Percentiles rank a stretch among this genome's conserved stretches.
Conservation (phyloP, 2,329 filamentous ascomycete species). For the Trichoderma afroharzianum region DNA sequence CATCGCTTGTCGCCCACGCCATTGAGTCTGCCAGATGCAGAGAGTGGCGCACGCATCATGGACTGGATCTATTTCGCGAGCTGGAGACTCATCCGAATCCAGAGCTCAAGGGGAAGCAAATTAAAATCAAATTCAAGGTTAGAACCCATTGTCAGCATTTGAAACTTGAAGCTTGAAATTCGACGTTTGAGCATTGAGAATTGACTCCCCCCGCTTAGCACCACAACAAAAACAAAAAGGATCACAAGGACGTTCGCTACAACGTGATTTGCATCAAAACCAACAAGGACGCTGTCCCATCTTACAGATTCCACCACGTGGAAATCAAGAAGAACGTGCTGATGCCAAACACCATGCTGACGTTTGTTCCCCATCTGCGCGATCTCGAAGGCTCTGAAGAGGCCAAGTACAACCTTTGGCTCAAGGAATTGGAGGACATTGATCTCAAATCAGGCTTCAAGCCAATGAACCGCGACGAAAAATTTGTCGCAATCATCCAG, state of each 20-base stretch:
- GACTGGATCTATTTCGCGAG: slow-evolving; percentile 46
- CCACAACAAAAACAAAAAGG: slow-evolving; percentile 42
- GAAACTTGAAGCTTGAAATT: neutral
- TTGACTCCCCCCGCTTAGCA: slow-evolving; percentile 35
- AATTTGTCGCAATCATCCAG: slow-evolving; percentile 45
- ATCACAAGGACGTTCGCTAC: slow-evolving; percentile 41
- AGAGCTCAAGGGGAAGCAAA: slow-evolving; percentile 37
- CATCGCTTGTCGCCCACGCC: slow-evolving; percentile 42
- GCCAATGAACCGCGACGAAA: slow-evolving; percentile 50
- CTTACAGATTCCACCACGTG: slow-evolving; percentile 57
- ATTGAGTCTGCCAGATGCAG: slow-evolving; percentile 43
- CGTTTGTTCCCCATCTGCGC: slow-evolving; percentile 56
- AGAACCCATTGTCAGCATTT: slow-evolving; percentile 15
- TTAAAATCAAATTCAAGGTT: slow-evolving; percentile 52
- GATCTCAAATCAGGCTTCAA: slow-evolving; percentile 57
- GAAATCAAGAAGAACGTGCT: slow-evolving; percentile 58
- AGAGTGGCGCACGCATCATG: slow-evolving; percentile 39
- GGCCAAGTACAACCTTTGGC: slow-evolving; percentile 52
- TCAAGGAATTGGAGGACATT: slow-evolving; percentile 55
- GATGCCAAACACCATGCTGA: slow-evolving; percentile 57
- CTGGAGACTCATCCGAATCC: slow-evolving; percentile 37
- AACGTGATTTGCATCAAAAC: slow-evolving; percentile 46
- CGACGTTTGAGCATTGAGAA: neutral
- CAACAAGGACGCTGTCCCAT: slow-evolving; percentile 50
- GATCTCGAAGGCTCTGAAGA: slow-evolving; percentile 57